Percentiles rank a stretch among this genome's conserved stretches.
phyloP scores from a whole-genome alignment of 208 protist species.

The Plasmodiophora brassicae region DNA sequence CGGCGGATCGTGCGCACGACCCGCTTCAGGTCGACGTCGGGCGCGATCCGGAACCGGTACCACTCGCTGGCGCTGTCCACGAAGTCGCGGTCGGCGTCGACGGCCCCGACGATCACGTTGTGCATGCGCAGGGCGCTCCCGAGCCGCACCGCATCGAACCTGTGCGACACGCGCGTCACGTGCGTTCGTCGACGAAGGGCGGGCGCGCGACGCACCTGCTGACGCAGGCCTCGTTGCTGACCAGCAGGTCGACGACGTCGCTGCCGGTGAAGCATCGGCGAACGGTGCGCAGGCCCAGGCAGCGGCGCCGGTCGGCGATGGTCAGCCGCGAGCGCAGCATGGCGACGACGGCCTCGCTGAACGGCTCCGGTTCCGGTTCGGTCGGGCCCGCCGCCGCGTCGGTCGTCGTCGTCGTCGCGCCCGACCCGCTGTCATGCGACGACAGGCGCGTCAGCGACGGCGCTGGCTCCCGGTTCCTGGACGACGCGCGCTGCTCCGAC shows the following conservation, averaged over 20 bases:
- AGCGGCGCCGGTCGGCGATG: no score
- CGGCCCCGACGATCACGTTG: not conserved
- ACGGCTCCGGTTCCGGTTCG: no score
- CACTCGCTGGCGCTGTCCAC: not conserved
- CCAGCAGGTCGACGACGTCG: conserved; percentile 4
- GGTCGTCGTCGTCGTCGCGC: no score
- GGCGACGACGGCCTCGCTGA: no score
- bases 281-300: no score
- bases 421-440: no score
- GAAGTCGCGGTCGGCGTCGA: not conserved
- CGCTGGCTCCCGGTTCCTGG: not conserved
- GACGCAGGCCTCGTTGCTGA: not conserved
- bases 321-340: no score
- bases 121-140: not conserved
- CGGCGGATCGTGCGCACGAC: not conserved
- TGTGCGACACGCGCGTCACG: not conserved
- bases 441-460: not conserved
- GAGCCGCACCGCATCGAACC: not conserved
- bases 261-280: not conserved
- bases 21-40: not conserved
- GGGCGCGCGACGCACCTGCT: not conserved
- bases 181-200: not conserved
- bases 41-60: not conserved
- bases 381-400: no score
- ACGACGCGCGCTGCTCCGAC: not conserved